phyloP scores from a whole-genome alignment of 345 rosid genomes.

The Boechera retrofracta region DNA sequence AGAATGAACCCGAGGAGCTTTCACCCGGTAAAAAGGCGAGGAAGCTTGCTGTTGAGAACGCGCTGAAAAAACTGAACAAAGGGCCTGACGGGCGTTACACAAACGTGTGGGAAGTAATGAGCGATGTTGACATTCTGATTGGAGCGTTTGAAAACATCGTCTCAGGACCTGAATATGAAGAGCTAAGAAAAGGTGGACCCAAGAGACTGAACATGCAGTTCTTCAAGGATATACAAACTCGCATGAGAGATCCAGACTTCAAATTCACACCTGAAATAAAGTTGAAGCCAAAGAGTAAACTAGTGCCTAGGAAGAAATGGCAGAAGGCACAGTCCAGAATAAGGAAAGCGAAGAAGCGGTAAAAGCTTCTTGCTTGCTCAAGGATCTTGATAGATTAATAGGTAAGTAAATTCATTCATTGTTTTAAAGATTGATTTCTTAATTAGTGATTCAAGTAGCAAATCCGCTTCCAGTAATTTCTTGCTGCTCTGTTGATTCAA shows the following conservation, averaged over 20 bases:
- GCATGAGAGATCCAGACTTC: conserved; percentile 92
- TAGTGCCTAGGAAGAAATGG: conserved; percentile 90
- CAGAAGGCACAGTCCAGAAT: conserved; percentile 80
- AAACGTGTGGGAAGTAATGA: conserved; percentile 96
- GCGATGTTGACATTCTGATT: conserved; percentile 79
- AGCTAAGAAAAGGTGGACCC: conserved; percentile 91
- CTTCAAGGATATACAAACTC: conserved; percentile 91
- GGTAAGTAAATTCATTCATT: conserved; percentile 6
- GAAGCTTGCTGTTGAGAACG: conserved; percentile 92
- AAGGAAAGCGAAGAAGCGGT: conserved; percentile 88
- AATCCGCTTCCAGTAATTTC: conserved; percentile 13
- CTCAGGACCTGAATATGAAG: conserved; percentile 94
- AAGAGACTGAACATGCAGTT: conserved; percentile 90
- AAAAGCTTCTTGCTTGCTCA: conserved; percentile 21
- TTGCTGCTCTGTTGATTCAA: background rate
- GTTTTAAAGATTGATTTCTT: conserved; percentile 11
- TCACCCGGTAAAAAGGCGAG: conserved; percentile 90
- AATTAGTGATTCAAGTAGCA: background rate
- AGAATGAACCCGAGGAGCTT: conserved; percentile 86
- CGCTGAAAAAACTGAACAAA: conserved; percentile 86
- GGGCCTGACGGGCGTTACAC: conserved; percentile 93
- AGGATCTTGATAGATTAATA: background rate
- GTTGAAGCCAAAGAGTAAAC: conserved; percentile 91
- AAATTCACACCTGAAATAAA: conserved; percentile 85
- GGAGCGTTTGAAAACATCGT: conserved; percentile 92